Conservation (phyloP, 768 basidiomycete species). For the Leccinum fibrillosum region DNA sequence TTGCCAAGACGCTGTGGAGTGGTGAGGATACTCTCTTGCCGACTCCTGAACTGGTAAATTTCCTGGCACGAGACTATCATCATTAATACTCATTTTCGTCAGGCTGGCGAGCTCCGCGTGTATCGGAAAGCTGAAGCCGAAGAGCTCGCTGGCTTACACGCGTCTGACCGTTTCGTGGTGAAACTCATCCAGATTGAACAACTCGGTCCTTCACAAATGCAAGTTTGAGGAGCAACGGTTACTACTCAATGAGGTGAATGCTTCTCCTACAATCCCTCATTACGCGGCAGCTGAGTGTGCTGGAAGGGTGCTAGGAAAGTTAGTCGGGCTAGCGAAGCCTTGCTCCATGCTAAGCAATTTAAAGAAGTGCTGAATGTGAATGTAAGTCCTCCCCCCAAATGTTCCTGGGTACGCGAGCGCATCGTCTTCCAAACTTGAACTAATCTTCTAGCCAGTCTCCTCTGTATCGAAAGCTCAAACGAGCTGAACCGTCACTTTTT, state of each 20-base stretch:
- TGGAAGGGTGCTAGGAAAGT: constrained; percentile 76
- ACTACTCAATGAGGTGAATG: constrained; percentile 73
- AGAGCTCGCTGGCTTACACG: constrained; percentile 86
- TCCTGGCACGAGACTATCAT: not conserved
- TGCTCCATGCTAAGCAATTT: constrained; percentile 82
- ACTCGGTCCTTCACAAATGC: constrained; percentile 77
- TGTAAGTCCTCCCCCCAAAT: constrained; percentile 24
- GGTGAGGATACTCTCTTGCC: constrained; percentile 70
- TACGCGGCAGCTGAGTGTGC: constrained; percentile 6
- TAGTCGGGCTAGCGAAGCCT: constrained; percentile 72
- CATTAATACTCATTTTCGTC: not conserved
- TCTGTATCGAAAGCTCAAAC: too few relatives aligned
- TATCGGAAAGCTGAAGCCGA: constrained; percentile 84
- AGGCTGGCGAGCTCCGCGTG: constrained; percentile 87
- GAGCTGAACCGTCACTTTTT: too few relatives aligned
- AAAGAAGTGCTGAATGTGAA: constrained; percentile 83
- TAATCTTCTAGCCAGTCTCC: too few relatives aligned
- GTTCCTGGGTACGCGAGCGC: too few relatives aligned
- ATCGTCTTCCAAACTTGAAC: too few relatives aligned
- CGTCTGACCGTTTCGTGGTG: constrained; percentile 95
- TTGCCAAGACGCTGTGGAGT: constrained; percentile 83
- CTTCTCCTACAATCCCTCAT: not conserved
- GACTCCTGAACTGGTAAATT: constrained; percentile 78
- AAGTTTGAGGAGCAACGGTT: constrained; percentile 84
- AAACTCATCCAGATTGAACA: constrained; percentile 93